Conservation (phyloP, 163 green algal species). For the Scenedesmus sp. region DNA sequence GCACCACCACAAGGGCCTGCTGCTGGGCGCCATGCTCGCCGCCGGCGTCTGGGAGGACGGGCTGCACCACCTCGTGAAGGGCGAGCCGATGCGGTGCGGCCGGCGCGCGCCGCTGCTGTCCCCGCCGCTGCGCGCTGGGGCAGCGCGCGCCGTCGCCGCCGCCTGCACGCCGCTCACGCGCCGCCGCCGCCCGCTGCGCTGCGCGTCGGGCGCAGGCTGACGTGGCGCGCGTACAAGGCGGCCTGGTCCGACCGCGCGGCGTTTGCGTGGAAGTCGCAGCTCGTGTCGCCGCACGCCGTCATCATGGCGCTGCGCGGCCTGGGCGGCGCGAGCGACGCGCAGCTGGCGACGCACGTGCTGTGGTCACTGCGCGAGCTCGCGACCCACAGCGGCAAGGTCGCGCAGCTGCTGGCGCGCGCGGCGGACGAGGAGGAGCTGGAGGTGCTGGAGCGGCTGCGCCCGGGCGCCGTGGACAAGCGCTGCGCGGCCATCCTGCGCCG, state of each 20-base stretch:
- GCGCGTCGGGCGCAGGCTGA: conserved; percentile 1
- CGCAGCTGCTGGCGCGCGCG: conserved; percentile 8
- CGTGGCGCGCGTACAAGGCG: conserved; percentile 1
- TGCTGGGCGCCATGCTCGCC: conserved; percentile 14
- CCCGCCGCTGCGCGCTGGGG: too few relatives aligned
- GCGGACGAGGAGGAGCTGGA: neutral
- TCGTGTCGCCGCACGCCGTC: neutral
- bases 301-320: neutral
- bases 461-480: neutral
- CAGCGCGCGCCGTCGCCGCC: too few relatives aligned
- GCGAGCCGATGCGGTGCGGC: neutral
- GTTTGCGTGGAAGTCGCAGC: neutral
- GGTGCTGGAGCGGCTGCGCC: conserved; percentile 3
- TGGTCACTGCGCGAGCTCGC: conserved; percentile 12
- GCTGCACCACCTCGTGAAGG: neutral
- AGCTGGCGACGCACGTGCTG: conserved; percentile 4
- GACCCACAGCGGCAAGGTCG: conserved; percentile 9
- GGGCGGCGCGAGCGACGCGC: too few relatives aligned
- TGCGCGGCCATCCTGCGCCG: neutral
- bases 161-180: too few relatives aligned
- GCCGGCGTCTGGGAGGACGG: conserved; percentile 8
- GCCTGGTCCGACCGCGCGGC: neutral
- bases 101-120: neutral
- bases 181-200: neutral
- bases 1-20: conserved; percentile 16